Evolutionary conservation across 2,329 filamentous ascomycete species (phyloP), one percentile per base, ranked within the genome.

Genomic region (Rhynchosporium agropyri): DNA sequence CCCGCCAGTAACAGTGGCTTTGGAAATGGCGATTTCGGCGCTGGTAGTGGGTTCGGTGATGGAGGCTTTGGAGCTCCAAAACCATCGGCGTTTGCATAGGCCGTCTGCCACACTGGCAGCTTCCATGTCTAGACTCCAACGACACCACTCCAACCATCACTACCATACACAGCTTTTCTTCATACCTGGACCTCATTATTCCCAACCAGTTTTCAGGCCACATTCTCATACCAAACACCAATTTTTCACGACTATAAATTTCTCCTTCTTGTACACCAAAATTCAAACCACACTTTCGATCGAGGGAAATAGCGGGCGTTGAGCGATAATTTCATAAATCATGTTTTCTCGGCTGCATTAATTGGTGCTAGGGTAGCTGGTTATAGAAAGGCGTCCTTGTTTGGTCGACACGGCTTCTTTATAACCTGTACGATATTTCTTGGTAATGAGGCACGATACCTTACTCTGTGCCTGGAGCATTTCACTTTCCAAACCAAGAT

Each of bases 1-100:
- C 77, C 78, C n/a, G 78, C 79, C 43, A 84, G 86, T 65, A 80
- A 85, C 65, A 81, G 69, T 36, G 83, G 83, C 6, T 87, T 87
- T 74, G 84, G 84, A 63, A 40, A 12, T 48, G 31, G 56, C 8
- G 45, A 45, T 33, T 60, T 60, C 26, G 58, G 57, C 2, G 20
- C 20, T 20, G 48, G 48, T n/a, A 10, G 26, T 33, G 46, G 46
- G 13, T 49, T 51, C 29, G 46, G 46, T 40, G 46, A 49, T 42
- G 45, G 33, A 31, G 56, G 56, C 31, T 54, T 38, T 38, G 56
- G 61, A 49, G 56, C 61, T 29, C 58, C 58, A 15, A 49, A 60
- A 15, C 49, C 61, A 36, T 48, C 54, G 28, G 55, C 56, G 31
- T 60, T 63, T 46, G 46, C 61, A 28, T 63, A 51, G 51, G 13